Evolutionary conservation across 257 asterid genomes (phyloP).

Genomic region (Euphrasia confusa): DNA sequence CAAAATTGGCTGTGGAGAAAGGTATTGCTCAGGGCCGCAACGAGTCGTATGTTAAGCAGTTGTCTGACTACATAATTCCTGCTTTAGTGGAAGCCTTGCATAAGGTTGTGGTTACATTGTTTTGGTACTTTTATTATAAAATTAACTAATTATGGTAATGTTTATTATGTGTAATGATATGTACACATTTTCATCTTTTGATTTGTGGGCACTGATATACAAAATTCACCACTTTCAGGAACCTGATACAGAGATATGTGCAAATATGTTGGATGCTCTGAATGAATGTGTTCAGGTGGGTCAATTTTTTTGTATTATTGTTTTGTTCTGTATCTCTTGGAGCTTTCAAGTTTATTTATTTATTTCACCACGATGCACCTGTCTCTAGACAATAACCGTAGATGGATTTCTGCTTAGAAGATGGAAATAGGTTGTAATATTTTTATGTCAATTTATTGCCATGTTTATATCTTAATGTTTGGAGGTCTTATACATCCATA

Average conservation of each 20-base stretch:
- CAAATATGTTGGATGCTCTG: constrained; percentile 78
- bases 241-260: constrained; percentile 93
- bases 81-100: constrained; percentile 86
- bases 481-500: neutral
- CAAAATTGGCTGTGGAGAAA: constrained; percentile 89
- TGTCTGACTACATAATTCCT: constrained; percentile 67
- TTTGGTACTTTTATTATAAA: constrained; percentile 14
- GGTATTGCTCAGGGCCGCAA: constrained; percentile 90
- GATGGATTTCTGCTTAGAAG: constrained; percentile 8
- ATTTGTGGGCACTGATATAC: constrained; percentile 25
- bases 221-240: constrained; percentile 48
- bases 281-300: constrained; percentile 91
- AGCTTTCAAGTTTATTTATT: neutral
- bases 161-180: constrained; percentile 21
- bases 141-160: neutral
- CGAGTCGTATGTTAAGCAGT: constrained; percentile 71
- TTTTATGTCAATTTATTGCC: constrained; percentile 1
- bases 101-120: constrained; percentile 41
- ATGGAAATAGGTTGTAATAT: neutral
- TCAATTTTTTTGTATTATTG: neutral
- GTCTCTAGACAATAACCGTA: constrained; percentile 7
- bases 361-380: constrained; percentile 8
- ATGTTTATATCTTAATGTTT: constrained; percentile 8
- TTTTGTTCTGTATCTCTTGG: neutral
- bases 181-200: constrained; percentile 7